Percentiles rank a stretch among this genome's conserved stretches.
These are phyloP conservation scores for Talaromyces proteolyticus DNA, from an alignment of 495 filamentous ascomycete genomes.

Conservation along the genomic window DNA sequence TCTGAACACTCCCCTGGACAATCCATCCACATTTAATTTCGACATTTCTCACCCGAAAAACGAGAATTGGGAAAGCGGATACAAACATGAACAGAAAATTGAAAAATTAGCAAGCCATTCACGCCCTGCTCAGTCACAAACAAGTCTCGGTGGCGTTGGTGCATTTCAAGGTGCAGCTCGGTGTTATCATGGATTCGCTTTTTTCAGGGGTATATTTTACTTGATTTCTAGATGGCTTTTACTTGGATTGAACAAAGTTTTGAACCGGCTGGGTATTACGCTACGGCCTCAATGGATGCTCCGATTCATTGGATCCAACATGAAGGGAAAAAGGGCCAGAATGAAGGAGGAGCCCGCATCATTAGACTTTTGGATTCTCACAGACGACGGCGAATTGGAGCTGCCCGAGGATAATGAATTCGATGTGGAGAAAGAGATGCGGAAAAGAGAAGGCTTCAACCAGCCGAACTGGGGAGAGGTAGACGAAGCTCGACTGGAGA, in stretches of 20 bases:
- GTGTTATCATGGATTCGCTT: conserved; percentile 67
- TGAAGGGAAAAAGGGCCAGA: conserved; percentile 10
- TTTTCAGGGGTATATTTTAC: conserved; percentile 65
- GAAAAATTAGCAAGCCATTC: conserved; percentile 42
- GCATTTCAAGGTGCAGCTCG: conserved; percentile 66
- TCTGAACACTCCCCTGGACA: conserved; percentile 21
- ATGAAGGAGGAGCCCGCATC: conserved; percentile 17
- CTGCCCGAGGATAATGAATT: conserved; percentile 54
- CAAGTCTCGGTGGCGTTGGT: conserved; percentile 62
- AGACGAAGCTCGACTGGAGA: conserved; percentile 63
- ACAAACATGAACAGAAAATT: conserved; percentile 57
- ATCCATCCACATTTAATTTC: conserved; percentile 23
- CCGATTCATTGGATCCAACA: conserved; percentile 19
- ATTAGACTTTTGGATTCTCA: conserved; percentile 56
- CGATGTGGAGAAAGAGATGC: conserved; percentile 73
- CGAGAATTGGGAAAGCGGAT: conserved; percentile 52
- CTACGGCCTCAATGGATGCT: conserved; percentile 59
- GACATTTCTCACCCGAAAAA: conserved; percentile 22
- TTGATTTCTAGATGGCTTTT: conserved; percentile 57
- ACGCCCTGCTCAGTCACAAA: conserved; percentile 29
- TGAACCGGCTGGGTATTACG: conserved; percentile 56
- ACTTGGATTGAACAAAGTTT: conserved; percentile 42
- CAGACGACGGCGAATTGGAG: conserved; percentile 47
- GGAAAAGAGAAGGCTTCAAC: conserved; percentile 44
- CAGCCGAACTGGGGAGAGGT: conserved; percentile 21